Base-by-base conservation (phyloP, 441 rosid species). In the Dalechampia spathulata region DNA sequence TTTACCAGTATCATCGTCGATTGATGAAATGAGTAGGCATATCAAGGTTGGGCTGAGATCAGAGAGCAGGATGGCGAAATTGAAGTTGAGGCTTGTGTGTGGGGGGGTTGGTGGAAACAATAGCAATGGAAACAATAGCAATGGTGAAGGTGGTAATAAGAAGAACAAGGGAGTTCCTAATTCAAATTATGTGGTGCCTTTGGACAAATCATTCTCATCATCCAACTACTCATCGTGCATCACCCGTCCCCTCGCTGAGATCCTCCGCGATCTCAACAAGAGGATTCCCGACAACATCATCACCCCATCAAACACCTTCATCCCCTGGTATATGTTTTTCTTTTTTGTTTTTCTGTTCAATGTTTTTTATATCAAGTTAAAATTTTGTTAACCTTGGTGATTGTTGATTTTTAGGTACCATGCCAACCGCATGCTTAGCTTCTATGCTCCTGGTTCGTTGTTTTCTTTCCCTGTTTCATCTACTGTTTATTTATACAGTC, bases 391-490 rank as follows among this genome's bases (percentile, higher is more conserved):
- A 2, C 32, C 17, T 28, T 30, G 43, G 23, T 30, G 55, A 58
- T 34, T 74, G 52, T 55, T 60, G 22, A 42, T 58, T 58, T 61
- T 1, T 61, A 92, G 98, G 98, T 86, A 70, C 74, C 96, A 92
- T 63, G 98, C 98, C 63, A 92, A 92, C 65, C 87, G 96, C 58
- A 92, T 92, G 96, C 62, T 92, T 62, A 92, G 96, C 83, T 92
- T 92, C 85, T 86, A 80, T 53, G 96, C 98, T 30, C 94, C 98
- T 28, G 98, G 98, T 90, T 64, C 57, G 86, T 73, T 49, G 42
- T 0, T 19, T 41, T 16, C 22, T 28, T 22, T 8, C 34, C 8
- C 34, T 8, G 5, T 30, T 30, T 30, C n/a, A n/a, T n/a, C n/a
- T n/a, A n/a, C n/a, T n/a, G n/a, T n/a, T n/a, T n/a, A n/a, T n/a